These are phyloP conservation scores for Exophiala lecanii-corni DNA, from an alignment of 2,329 filamentous ascomycete species.

Conservation along the genomic window DNA sequence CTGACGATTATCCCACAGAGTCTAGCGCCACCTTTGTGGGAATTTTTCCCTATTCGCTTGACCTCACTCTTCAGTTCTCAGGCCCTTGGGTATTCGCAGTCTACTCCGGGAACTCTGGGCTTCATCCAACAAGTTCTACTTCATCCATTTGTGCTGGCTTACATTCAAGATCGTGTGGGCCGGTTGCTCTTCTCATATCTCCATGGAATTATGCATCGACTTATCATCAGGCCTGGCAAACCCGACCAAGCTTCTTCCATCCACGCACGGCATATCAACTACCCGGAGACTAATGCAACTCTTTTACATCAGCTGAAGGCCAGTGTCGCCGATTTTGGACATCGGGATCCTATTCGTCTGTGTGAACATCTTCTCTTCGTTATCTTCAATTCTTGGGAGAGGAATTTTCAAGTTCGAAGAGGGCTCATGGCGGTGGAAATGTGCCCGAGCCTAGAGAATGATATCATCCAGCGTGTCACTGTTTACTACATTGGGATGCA, in stretches of 20 bases:
- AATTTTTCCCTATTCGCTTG: conserved; percentile 36
- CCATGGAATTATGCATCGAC: conserved; percentile 15
- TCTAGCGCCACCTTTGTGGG: conserved; percentile 30
- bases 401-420: conserved; percentile 13
- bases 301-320: conserved; percentile 5
- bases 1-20: conserved; percentile 37
- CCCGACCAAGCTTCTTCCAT: conserved; percentile 19
- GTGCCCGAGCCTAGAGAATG: conserved; percentile 12
- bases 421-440: conserved; percentile 14
- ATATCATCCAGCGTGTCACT: conserved; percentile 9
- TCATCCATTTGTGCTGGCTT: conserved; percentile 30
- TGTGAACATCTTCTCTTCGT: conserved; percentile 13
- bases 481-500: conserved; percentile 8
- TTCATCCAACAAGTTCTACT: conserved; percentile 30
- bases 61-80: conserved; percentile 34
- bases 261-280: conserved; percentile 2
- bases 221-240: conserved; percentile 18
- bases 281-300: conserved; percentile 9
- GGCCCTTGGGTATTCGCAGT: conserved; percentile 28
- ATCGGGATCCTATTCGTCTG: conserved; percentile 3
- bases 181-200: conserved; percentile 13
- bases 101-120: conserved; percentile 27
- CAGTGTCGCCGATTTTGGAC: conserved; percentile 2
- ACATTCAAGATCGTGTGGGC: conserved; percentile 14
- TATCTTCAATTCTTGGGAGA: conserved; percentile 16